Base-by-base conservation (phyloP, 345 rosid genomes). In the Sonneratia alba region DNA sequence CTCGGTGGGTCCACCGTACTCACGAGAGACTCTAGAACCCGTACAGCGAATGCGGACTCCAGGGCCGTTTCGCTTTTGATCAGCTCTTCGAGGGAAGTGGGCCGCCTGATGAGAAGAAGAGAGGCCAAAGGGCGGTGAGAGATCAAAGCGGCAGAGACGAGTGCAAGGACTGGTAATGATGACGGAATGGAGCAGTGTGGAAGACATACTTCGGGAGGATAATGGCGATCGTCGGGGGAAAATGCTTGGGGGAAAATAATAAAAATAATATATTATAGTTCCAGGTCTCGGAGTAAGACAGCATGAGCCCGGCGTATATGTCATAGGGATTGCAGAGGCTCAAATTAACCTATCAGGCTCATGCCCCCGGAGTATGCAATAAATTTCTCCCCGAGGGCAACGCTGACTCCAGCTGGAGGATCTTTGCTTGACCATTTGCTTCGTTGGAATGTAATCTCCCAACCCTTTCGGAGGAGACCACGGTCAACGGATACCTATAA, bases 21-120 rank as follows among this genome's bases (percentile, higher is more conserved):
- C 77, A 22, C 72, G 73, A 70, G 83, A 85, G 68, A 81, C 69
- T 86, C 86, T 83, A 55, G 49, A 74, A 55, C 34, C 7, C 19
- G 56, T 49, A 64, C 49, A 49, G 36, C 37, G 32, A 65, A 66
- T 8, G 66, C 38, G 22, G 66, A n/a, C 19, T 77, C 81, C 21
- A 71, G 72, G 36, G 70, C 78, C 40, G 7, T 34, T 11, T 6
- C 66, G 38, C 8, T 7, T 62, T 77, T 81, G 9, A 76, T 19
- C 66, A 64, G 78, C 16, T 74, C 89, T 12, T 76, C 78, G 10
- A 72, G 66, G 24, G 73, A 59, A 34, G 13, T 34, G 66, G 18
- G 37, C 27, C 66, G 38, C 40, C 15, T 40, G 67, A 37, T 8
- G 36, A 14, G 68, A 55, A 66, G 45, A 42, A 48, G 68, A 18